A percentile compares a stretch with the other conserved stretches of the same genome.
phyloP scores from a whole-genome alignment of 148 eudicot species.

The Rhododendron kiyosumense region DNA sequence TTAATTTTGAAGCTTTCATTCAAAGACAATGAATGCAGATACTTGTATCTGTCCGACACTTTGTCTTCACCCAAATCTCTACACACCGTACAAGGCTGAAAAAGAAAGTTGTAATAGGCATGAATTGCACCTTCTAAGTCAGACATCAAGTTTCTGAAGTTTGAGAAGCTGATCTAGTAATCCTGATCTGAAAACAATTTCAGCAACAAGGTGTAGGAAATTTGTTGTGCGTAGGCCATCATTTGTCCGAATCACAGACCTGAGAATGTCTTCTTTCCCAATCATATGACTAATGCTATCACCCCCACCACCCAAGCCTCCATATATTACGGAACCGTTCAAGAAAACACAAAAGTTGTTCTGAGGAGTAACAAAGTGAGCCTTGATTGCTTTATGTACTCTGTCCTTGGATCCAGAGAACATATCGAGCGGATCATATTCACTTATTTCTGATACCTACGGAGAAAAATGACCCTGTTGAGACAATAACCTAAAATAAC shows the following conservation, averaged over 20 bases:
- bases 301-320: conserved; percentile 60
- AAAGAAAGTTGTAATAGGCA: no score
- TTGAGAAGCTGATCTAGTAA: conserved; percentile 63
- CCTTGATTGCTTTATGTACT: conserved; percentile 37
- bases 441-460: conserved; percentile 71
- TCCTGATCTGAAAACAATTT: conserved; percentile 48
- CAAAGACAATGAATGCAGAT: conserved; percentile 44
- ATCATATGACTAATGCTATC: conserved; percentile 31
- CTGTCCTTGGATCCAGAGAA: conserved; percentile 45
- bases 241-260: conserved; percentile 39
- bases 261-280: conserved; percentile 49
- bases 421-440: conserved; percentile 82
- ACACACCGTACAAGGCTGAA: conserved; percentile 54
- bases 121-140: conserved; percentile 76
- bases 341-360: no score
- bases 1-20: conserved; percentile 45
- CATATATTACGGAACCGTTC: conserved; percentile 48
- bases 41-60: conserved; percentile 27
- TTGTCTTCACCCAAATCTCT: conserved; percentile 26
- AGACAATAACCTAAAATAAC: not conserved
- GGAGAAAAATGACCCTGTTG: conserved; percentile 11
- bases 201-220: conserved; percentile 62
- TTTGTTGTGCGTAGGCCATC: conserved; percentile 45
- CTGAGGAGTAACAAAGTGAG: no score
- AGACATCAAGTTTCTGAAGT: conserved; percentile 73